phyloP scores from a whole-genome alignment of 75 land plant species.

The Pinus taeda region DNA sequence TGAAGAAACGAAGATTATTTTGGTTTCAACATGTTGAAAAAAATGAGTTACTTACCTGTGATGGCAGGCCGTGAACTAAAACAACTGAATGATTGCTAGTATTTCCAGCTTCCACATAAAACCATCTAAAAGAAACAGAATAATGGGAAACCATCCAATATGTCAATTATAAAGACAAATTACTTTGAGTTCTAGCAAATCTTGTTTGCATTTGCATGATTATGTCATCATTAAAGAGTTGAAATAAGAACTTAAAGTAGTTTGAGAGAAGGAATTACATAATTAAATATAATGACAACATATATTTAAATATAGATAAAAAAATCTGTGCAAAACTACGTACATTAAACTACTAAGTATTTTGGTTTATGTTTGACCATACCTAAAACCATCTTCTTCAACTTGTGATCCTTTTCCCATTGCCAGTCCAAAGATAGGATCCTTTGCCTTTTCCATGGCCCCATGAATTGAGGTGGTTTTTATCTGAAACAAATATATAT shows the following conservation, averaged over 20 bases:
- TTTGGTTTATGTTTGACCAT: conserved; percentile 7
- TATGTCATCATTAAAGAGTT: neutral
- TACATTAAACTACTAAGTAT: neutral
- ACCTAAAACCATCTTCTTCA: conserved; percentile 73
- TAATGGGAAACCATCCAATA: neutral
- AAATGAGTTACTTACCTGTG: conserved; percentile 54
- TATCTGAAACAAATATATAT: conserved; percentile 31
- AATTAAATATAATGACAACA: neutral
- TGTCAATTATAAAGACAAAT: neutral
- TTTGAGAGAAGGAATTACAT: neutral
- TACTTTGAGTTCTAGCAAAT: neutral
- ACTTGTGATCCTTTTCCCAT: conserved; percentile 80
- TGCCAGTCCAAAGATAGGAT: conserved; percentile 86
- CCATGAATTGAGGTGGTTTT: conserved; percentile 71
- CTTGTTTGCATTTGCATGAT: neutral
- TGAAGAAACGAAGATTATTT: neutral
- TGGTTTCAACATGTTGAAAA: neutral
- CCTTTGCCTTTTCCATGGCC: conserved; percentile 63
- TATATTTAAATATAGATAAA: neutral
- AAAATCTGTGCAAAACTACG: neutral
- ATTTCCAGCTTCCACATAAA: conserved; percentile 82
- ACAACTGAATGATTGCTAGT: conserved; percentile 55
- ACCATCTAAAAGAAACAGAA: conserved; percentile 65
- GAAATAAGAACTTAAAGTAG: neutral
- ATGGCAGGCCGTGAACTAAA: conserved; percentile 85